Percentiles rank a stretch among this genome's conserved stretches.
phyloP scores from a whole-genome alignment of 805 yeast species.

The Monosporozyma aquatica region DNA sequence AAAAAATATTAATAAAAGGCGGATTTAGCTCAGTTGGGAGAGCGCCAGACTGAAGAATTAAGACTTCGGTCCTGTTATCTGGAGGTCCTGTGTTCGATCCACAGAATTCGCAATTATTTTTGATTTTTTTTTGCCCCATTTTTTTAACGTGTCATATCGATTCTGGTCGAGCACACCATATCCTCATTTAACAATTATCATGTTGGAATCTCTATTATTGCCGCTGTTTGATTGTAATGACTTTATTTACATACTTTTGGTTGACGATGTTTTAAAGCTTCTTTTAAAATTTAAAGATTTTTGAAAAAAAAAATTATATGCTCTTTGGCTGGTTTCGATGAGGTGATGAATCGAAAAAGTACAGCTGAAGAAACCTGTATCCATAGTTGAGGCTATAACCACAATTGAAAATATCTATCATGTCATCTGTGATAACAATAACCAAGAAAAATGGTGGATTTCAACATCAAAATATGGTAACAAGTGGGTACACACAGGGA shows the following conservation, averaged over 20 bases:
- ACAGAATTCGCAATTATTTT: slow-evolving; percentile 50
- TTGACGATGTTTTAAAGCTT: too few species aligned
- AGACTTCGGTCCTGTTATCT: slow-evolving; percentile 25
- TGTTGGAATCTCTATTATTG: too few species aligned
- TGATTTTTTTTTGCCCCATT: slow-evolving; percentile 3
- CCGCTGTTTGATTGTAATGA: too few species aligned
- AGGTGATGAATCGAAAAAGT: too few species aligned
- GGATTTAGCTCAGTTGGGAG: slow-evolving; percentile 39
- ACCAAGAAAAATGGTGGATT: slow-evolving; percentile 22
- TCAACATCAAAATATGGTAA: slow-evolving; percentile 11
- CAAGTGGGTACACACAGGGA: slow-evolving; percentile 8
- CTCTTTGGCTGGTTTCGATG: too few species aligned
- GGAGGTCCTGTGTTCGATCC: slow-evolving; percentile 88
- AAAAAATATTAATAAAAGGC: slow-evolving; percentile 12
- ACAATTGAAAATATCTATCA: slow-evolving; percentile 1
- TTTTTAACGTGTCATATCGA: too few species aligned
- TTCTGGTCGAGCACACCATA: too few species aligned
- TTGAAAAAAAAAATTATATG: too few species aligned
- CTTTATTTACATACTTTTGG: too few species aligned
- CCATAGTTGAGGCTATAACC: not conserved
- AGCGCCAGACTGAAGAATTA: slow-evolving; percentile 36
- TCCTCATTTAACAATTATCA: not conserved
- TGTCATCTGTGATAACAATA: slow-evolving; percentile 26
- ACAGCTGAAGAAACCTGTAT: too few species aligned
- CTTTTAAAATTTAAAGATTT: too few species aligned